phyloP scores from a whole-genome alignment of 768 basidiomycete species.

The Boletus vinaceobasis region DNA sequence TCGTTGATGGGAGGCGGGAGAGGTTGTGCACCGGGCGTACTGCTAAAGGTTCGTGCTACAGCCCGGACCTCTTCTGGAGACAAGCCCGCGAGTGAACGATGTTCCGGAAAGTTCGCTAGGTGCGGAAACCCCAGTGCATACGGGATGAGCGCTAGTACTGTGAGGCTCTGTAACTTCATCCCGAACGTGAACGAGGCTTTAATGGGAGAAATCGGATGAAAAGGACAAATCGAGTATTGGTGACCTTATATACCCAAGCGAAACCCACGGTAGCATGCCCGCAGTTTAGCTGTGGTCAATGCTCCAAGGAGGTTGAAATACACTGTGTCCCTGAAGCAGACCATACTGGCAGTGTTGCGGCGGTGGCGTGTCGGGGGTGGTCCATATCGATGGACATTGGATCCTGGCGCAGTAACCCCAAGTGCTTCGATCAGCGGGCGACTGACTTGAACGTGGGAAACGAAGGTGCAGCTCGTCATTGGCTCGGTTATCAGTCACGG shows the following conservation, averaged over 20 bases:
- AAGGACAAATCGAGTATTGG: not conserved
- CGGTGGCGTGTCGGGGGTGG: too few relatives aligned
- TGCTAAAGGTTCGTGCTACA: slow-evolving; percentile 12
- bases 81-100: slow-evolving; percentile 23
- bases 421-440: too few relatives aligned
- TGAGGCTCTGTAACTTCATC: slow-evolving; percentile 10
- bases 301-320: not conserved
- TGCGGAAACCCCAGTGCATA: slow-evolving; percentile 9
- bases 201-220: not conserved
- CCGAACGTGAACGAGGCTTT: not conserved
- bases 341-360: not conserved
- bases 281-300: not conserved
- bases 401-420: too few relatives aligned
- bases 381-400: too few relatives aligned
- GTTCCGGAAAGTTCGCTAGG: slow-evolving; percentile 14
- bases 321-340: not conserved
- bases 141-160: slow-evolving; percentile 3
- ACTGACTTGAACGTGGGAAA: too few relatives aligned
- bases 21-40: slow-evolving; percentile 23
- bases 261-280: too few relatives aligned
- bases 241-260: not conserved
- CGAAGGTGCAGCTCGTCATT: too few relatives aligned
- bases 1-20: slow-evolving; percentile 22
- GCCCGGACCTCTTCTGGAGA: slow-evolving; percentile 14
- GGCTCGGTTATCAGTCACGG: too few relatives aligned